Evolutionary conservation across 2,329 filamentous ascomycete genomes (phyloP).

Genomic region (Metarhizium guizhouense): DNA sequence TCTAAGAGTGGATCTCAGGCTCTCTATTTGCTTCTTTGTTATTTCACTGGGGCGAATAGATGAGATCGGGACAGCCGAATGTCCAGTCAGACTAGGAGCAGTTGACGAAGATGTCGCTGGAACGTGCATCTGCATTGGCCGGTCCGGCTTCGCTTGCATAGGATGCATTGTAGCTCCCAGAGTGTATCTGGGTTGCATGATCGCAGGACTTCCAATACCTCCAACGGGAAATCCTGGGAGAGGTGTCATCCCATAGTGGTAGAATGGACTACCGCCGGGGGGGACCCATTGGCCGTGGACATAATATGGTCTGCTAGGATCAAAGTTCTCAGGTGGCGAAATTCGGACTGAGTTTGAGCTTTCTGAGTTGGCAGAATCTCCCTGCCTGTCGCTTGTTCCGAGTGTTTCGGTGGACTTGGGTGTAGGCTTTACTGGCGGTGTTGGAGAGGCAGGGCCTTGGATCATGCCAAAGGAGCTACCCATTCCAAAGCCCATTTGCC

Average conservation of each 20-base stretch:
- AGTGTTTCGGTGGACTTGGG: conserved; percentile 14
- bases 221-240: conserved; percentile 18
- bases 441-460: conserved; percentile 15
- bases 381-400: conserved; percentile 18
- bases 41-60: conserved; percentile 54
- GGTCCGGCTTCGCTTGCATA: conserved; percentile 12
- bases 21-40: conserved; percentile 47
- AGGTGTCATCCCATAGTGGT: conserved; percentile 20
- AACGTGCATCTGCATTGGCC: conserved; percentile 10
- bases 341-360: conserved; percentile 23
- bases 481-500: conserved; percentile 30
- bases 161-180: conserved; percentile 5
- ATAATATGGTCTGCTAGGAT: conserved; percentile 34
- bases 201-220: conserved; percentile 11
- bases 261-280: conserved; percentile 16
- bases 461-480: conserved; percentile 18
- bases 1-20: conserved; percentile 42
- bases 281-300: conserved; percentile 37
- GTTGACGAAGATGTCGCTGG: conserved; percentile 11
- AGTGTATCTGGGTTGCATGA: conserved; percentile 12
- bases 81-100: conserved; percentile 1
- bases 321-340: conserved; percentile 35
- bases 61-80: conserved; percentile 37
- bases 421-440: conserved; percentile 8
- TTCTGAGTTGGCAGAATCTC: conserved; percentile 21